Evolutionary conservation across 495 filamentous ascomycete genomes (phyloP), one percentile per base, ranked within the genome.

Genomic region (Oleoguttula mirabilis): DNA sequence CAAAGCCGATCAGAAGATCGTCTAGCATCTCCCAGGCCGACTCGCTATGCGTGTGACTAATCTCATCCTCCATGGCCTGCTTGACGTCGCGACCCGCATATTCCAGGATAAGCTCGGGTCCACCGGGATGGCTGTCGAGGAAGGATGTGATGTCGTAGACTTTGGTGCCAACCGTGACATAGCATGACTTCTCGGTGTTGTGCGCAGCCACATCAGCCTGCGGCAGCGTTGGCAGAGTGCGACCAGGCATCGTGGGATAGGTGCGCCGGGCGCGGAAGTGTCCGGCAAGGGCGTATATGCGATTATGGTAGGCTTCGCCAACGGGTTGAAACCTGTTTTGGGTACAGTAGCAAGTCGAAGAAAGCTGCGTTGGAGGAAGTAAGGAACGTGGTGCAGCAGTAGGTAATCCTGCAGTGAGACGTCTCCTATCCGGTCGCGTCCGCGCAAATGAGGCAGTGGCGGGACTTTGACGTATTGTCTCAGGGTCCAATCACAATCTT

Each of bases 81-180:
- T 66, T 66, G 36, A 94, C 70, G 61, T 99, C 92, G 62, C 85
- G 84, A 34, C 88, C 90, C 23, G 72, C 90, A 64, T 90, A 87
- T 39, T 93, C 80, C 35, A 96, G 68, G 42, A 99, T 77, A 44
- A 96, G 60, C 44, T 95, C 84, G 52, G 73, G 75, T 41, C 92
- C 92, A 47, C 88, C 92, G 24, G 92, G 92, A 60, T 99, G 92
- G 45, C 82, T 76, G 35, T 80, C 70, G 40, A 95, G 58, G 55
- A 99, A 99, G 20, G 76, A 69, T 19, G 92, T 94, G 45, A 99
- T 73, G 70, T 99, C 86, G 73, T 85, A 96, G 52, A 96, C 90
- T 50, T 88, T 88, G 20, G 70, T 71, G 24, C 85, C 90, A 32
- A 94, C 60, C 0, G 84, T 88, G 50, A 99, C 85, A 69, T 86